Percentiles rank a stretch among this genome's conserved stretches.
Evolutionary conservation across 2,329 filamentous ascomycete genomes (phyloP).

Genomic region (Diplodia sapinea): DNA sequence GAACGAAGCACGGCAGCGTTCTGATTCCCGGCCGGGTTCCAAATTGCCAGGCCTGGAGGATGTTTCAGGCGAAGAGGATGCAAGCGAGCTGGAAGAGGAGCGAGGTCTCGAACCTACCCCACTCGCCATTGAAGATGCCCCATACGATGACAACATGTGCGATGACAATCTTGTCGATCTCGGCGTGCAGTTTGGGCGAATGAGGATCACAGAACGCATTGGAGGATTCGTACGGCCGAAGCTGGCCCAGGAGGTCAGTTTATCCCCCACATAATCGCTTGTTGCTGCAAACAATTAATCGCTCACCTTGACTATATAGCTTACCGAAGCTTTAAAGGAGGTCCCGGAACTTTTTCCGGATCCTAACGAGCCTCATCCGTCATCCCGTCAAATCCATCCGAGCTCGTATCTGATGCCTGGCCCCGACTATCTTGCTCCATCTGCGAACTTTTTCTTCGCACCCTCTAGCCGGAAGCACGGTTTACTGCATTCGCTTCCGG

Average conservation of each 20-base stretch:
- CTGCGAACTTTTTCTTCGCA: conserved; percentile 70
- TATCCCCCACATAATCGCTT: background rate
- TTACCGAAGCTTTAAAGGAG: conserved; percentile 42
- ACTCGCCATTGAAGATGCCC: conserved; percentile 68
- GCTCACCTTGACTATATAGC: conserved; percentile 36
- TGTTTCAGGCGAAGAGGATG: conserved; percentile 63
- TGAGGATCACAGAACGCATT: conserved; percentile 75
- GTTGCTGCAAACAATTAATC: background rate
- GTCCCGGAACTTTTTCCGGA: conserved; percentile 35
- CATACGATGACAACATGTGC: conserved; percentile 69
- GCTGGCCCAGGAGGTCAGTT: conserved; percentile 70
- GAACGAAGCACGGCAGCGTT: conserved; percentile 22
- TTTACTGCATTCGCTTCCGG: conserved; percentile 67
- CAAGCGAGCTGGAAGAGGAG: conserved; percentile 58
- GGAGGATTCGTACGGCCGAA: conserved; percentile 74
- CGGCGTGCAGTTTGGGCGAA: conserved; percentile 72
- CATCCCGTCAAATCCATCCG: conserved; percentile 32
- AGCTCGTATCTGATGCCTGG: conserved; percentile 66
- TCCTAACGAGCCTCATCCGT: conserved; percentile 32
- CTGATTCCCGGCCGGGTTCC: conserved; percentile 31
- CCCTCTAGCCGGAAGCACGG: conserved; percentile 50
- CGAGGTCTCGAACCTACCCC: conserved; percentile 66
- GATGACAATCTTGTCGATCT: conserved; percentile 75
- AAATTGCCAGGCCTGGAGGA: conserved; percentile 49
- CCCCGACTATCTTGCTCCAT: conserved; percentile 69